Percentiles rank a stretch among this genome's conserved stretches.
Conservation (phyloP, 768 basidiomycete genomes). For the Suillus paluster region DNA sequence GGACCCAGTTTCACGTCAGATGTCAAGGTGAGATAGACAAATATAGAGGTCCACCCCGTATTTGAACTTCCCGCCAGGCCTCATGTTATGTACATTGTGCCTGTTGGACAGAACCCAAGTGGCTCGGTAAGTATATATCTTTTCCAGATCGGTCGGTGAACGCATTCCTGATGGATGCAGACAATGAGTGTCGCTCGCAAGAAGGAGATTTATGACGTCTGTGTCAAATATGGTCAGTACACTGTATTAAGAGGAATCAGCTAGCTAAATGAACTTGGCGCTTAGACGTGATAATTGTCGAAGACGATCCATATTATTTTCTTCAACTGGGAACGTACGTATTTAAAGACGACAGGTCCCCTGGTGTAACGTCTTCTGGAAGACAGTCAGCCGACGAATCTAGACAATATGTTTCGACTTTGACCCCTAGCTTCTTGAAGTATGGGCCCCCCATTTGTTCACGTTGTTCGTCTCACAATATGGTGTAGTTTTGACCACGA, state of each 20-base stretch:
- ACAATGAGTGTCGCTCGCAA: conserved; percentile 69
- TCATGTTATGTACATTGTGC: conserved; percentile 74
- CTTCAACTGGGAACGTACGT: conserved; percentile 64
- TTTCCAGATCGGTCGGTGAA: neutral
- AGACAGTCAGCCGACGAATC: conserved; percentile 42
- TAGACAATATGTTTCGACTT: conserved; percentile 48
- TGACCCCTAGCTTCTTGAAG: conserved; percentile 69
- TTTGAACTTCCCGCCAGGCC: conserved; percentile 47
- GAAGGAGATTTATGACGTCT: conserved; percentile 80
- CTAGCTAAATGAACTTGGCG: neutral
- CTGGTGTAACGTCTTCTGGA: conserved; percentile 8
- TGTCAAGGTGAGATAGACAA: conserved; percentile 48
- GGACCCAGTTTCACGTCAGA: conserved; percentile 62
- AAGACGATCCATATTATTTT: conserved; percentile 87
- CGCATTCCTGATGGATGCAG: conserved; percentile 31
- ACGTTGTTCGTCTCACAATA: neutral
- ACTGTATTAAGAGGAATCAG: neutral
- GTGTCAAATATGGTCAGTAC: conserved; percentile 71
- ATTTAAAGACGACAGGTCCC: conserved; percentile 42
- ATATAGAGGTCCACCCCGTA: neutral
- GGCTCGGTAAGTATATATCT: conserved; percentile 55
- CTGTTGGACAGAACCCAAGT: conserved; percentile 86
- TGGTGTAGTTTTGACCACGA: conserved; percentile 64
- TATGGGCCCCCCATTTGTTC: conserved; percentile 25
- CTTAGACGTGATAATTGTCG: conserved; percentile 74